Evolutionary conservation across 2,329 filamentous ascomycete genomes (phyloP).

Genomic region (Paecilomyces niveus): DNA sequence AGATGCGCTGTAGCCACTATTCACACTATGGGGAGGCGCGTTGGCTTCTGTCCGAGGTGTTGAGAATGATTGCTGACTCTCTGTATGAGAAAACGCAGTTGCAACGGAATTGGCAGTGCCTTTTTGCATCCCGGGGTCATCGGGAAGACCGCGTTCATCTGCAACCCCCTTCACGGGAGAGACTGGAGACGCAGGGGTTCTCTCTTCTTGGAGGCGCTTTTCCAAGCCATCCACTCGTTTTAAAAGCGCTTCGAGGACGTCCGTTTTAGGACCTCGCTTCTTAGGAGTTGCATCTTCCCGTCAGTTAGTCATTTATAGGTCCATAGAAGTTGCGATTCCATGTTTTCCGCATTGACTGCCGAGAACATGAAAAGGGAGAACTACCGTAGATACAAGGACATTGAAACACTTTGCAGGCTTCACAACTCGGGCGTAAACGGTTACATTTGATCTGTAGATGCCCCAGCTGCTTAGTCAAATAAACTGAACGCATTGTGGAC

Average conservation of each 20-base stretch:
- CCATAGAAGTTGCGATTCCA: neutral
- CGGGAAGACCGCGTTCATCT: constrained; percentile 6
- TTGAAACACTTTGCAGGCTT: constrained; percentile 84
- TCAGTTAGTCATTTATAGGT: constrained; percentile 4
- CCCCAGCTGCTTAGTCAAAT: constrained; percentile 7
- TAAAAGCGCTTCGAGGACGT: constrained; percentile 74
- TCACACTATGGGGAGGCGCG: constrained; percentile 10
- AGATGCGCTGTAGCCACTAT: constrained; percentile 7
- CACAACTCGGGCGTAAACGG: constrained; percentile 72
- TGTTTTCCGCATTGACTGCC: constrained; percentile 4
- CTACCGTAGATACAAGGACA: constrained; percentile 82
- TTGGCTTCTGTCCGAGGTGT: constrained; percentile 10
- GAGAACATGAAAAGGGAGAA: neutral
- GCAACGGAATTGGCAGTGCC: constrained; percentile 15
- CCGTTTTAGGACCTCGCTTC: constrained; percentile 83
- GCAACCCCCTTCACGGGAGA: constrained; percentile 30
- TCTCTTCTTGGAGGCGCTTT: constrained; percentile 67
- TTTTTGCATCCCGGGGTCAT: constrained; percentile 9
- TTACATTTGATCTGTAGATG: constrained; percentile 78
- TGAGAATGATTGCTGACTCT: constrained; percentile 9
- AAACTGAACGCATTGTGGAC: neutral
- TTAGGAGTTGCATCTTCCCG: constrained; percentile 73
- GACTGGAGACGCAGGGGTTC: constrained; percentile 37
- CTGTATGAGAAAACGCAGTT: constrained; percentile 6
- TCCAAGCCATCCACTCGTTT: constrained; percentile 82